Base-by-base conservation (phyloP, 352 stramenopile species). In the Phytophthora quininea region DNA sequence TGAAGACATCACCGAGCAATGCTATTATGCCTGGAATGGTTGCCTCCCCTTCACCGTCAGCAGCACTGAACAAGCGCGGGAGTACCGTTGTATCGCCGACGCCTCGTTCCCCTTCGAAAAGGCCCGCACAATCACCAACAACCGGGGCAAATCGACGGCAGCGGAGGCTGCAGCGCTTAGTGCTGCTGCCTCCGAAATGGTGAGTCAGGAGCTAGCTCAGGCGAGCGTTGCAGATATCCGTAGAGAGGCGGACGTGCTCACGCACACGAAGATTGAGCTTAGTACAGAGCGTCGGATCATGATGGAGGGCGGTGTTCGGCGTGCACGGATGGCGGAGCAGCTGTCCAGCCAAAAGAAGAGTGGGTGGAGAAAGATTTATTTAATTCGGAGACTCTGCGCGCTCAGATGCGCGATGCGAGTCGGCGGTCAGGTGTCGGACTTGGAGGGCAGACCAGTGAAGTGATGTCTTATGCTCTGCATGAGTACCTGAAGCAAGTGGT, bases 401-500 rank as follows among this genome's bases (percentile, higher is more conserved):
- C 61, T 11, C 82, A 90, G 43, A 93, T 95, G 79, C 70, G 78
- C 14, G 54, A 72, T 12, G 58, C 86, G 29, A 65, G 67, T n/a
- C 71, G 77, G 12, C 80, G 85, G 35, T 64, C 73, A 19, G 84
- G 88, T 2, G 78, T 92, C 4, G 62, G 80, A 14, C 55, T 91
- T n/a, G 88, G 86, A 19, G 37, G 31, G 3, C 72, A 86, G 32
- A 82, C 84, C 7, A 92, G 49, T 31, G 82, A 96, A n/a, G 77
- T 94, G 10, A 95, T 96, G 86, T 74, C 86, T 9, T 91, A 90
- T 33, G 88, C 88, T 15, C 73, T 96, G 32, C 86, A 93, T 43
- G 86, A 94, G 53, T 95, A 96, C 47, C 61, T 96, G 29, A 95
- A 93, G 66, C 88, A 96, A 71, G 79, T 89, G 5, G 80, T 95